Conservation (phyloP, 139 green algal genomes). For the Micractinium sp. region DNA sequence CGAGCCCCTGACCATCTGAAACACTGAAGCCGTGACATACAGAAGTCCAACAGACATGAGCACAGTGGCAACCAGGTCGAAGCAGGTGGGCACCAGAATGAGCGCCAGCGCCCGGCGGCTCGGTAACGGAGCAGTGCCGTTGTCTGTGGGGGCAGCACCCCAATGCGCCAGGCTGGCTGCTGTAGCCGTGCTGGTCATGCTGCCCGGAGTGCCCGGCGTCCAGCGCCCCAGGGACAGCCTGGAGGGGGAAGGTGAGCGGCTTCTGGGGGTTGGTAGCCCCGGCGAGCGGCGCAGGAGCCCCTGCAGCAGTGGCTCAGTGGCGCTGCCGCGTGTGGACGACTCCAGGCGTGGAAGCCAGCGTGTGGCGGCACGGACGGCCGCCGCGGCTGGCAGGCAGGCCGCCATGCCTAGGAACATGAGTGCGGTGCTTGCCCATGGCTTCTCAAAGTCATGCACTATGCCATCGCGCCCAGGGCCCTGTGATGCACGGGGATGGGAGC, state of each 20-base stretch:
- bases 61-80: conserved; percentile 66
- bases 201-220: neutral
- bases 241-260: neutral
- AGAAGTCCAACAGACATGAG: conserved; percentile 63
- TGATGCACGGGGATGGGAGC: neutral
- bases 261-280: neutral
- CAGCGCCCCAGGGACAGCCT: too few relatives aligned
- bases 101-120: conserved; percentile 28
- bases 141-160: too few relatives aligned
- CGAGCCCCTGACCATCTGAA: conserved; percentile 57
- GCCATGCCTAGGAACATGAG: conserved; percentile 20
- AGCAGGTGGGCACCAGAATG: conserved; percentile 62
- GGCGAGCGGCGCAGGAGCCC: neutral
- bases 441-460: conserved; percentile 50
- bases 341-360: neutral
- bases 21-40: neutral
- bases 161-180: neutral
- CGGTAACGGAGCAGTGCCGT: neutral
- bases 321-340: too few relatives aligned
- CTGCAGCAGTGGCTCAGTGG: neutral
- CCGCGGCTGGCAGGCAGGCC: neutral
- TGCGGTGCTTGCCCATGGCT: conserved; percentile 56
- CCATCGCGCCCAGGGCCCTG: conserved; percentile 32
- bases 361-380: too few relatives aligned
- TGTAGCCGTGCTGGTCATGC: neutral